A percentile compares a stretch with the other conserved stretches of the same genome.
Evolutionary conservation across 2,329 filamentous ascomycete species (phyloP).

Genomic region (Elsinoe fawcettii): DNA sequence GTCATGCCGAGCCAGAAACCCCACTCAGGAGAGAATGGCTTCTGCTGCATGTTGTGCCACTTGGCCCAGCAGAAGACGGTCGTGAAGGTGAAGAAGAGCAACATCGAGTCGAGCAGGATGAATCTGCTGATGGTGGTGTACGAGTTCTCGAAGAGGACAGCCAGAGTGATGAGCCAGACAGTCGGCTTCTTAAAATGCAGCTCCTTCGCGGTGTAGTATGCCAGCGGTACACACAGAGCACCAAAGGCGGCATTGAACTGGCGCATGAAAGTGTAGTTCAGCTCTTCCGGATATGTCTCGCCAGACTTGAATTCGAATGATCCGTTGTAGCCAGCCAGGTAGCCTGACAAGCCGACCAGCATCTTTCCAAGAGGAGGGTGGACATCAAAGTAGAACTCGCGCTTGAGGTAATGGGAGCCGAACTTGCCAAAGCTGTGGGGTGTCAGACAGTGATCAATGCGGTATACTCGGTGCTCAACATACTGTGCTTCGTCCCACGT

Average conservation of each 20-base stretch:
- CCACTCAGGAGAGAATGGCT: slow-evolving; percentile 87
- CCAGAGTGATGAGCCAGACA: slow-evolving; percentile 90
- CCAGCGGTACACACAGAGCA: slow-evolving; percentile 82
- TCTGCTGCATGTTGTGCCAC: slow-evolving; percentile 80
- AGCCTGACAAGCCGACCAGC: slow-evolving; percentile 91
- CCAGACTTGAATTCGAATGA: slow-evolving; percentile 99
- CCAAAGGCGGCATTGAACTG: slow-evolving; percentile 95
- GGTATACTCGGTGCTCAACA: slow-evolving; percentile 25
- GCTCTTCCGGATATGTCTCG: slow-evolving; percentile 84
- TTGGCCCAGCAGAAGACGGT: slow-evolving; percentile 96
- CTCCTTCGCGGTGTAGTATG: slow-evolving; percentile 90
- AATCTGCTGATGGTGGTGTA: slow-evolving; percentile 99
- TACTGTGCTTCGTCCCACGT: slow-evolving; percentile 73
- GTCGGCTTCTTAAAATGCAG: slow-evolving; percentile 77
- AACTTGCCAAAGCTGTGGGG: slow-evolving; percentile 78
- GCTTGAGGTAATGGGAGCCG: slow-evolving; percentile 96
- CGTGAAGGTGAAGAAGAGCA: slow-evolving; percentile 96
- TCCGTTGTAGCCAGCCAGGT: slow-evolving; percentile 95
- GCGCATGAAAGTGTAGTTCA: slow-evolving; percentile 98
- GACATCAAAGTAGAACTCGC: slow-evolving; percentile 98
- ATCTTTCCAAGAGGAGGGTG: slow-evolving; percentile 97
- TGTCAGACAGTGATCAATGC: not conserved
- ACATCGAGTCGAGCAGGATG: slow-evolving; percentile 96
- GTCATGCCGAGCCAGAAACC: slow-evolving; percentile 90
- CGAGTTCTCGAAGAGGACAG: slow-evolving; percentile 98